Conservation (phyloP, 2,329 filamentous ascomycete species). For the Trichoderma aggressivum region DNA sequence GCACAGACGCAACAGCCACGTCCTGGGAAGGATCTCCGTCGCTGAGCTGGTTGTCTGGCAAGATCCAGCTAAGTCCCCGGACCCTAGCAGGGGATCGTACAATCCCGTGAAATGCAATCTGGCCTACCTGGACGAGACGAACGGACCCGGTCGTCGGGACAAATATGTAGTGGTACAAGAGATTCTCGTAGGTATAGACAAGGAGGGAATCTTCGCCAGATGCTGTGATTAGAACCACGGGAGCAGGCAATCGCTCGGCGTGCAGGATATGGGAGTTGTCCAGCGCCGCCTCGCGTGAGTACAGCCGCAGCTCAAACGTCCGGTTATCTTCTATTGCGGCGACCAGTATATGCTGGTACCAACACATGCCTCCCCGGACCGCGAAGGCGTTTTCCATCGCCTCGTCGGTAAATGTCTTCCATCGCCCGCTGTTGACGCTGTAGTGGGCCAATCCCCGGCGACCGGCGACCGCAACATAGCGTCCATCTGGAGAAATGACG, state of each 20-base stretch:
- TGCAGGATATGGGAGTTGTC: slow-evolving; percentile 72
- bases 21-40: slow-evolving; percentile 95
- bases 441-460: slow-evolving; percentile 90
- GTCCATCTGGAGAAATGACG: slow-evolving; percentile 84
- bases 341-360: slow-evolving; percentile 94
- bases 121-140: slow-evolving; percentile 86
- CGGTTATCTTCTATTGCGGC: slow-evolving; percentile 85
- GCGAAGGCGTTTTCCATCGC: slow-evolving; percentile 85
- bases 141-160: slow-evolving; percentile 66
- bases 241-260: slow-evolving; percentile 72
- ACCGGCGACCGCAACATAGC: slow-evolving; percentile 96
- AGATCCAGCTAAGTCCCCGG: slow-evolving; percentile 88
- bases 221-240: slow-evolving; percentile 84
- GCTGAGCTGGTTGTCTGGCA: slow-evolving; percentile 83
- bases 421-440: slow-evolving; percentile 87
- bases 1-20: slow-evolving; percentile 85
- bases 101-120: slow-evolving; percentile 96
- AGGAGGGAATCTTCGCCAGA: slow-evolving; percentile 92
- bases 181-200: slow-evolving; percentile 95
- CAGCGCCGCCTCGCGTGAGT: slow-evolving; percentile 79
- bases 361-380: slow-evolving; percentile 94
- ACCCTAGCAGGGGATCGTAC: slow-evolving; percentile 90
- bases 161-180: slow-evolving; percentile 92
- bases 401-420: slow-evolving; percentile 88
- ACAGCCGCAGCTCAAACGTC: slow-evolving; percentile 83